phyloP scores from a whole-genome alignment of 495 filamentous ascomycete species.

The Talaromyces adpressus region DNA sequence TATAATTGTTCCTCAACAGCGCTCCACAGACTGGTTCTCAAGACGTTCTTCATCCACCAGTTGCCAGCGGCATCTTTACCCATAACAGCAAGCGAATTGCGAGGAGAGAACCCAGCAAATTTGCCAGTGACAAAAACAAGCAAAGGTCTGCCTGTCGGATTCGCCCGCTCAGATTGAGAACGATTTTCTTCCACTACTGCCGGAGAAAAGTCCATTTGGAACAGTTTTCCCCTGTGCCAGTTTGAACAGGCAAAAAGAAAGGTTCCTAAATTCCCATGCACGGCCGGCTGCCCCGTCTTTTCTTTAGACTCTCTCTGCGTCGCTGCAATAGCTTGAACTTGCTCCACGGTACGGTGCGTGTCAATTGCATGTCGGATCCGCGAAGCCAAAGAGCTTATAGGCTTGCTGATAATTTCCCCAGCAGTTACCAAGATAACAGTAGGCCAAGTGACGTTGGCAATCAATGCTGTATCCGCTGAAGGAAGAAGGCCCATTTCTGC shows the following conservation, averaged over 20 bases:
- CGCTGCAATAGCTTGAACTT: conserved; percentile 30
- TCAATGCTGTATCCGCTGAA: conserved; percentile 19
- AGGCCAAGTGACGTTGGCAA: conserved; percentile 26
- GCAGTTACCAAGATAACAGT: conserved; percentile 26
- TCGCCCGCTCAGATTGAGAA: conserved; percentile 6
- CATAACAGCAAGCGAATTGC: conserved; percentile 22
- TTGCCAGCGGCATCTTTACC: conserved; percentile 44
- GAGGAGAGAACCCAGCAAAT: conserved; percentile 18
- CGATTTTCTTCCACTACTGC: conserved; percentile 23
- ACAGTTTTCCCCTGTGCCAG: conserved; percentile 39
- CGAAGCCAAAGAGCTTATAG: conserved; percentile 33
- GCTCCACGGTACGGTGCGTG: conserved; percentile 34
- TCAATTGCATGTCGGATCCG: conserved; percentile 28
- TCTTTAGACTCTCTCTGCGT: conserved; percentile 11
- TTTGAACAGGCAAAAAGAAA: conserved; percentile 34
- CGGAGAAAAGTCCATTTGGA: conserved; percentile 37
- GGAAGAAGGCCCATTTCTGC: conserved; percentile 14
- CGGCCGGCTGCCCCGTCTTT: conserved; percentile 10
- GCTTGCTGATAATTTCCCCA: conserved; percentile 26
- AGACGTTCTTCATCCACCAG: conserved; percentile 33
- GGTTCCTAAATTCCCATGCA: conserved; percentile 30
- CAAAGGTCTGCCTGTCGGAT: conserved; percentile 16
- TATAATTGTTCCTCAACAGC: conserved; percentile 15
- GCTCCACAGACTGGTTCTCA: conserved; percentile 19
- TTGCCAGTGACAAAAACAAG: conserved; percentile 18